phyloP scores from a whole-genome alignment of 768 basidiomycete species.

The Psilocybe subaeruginosa region DNA sequence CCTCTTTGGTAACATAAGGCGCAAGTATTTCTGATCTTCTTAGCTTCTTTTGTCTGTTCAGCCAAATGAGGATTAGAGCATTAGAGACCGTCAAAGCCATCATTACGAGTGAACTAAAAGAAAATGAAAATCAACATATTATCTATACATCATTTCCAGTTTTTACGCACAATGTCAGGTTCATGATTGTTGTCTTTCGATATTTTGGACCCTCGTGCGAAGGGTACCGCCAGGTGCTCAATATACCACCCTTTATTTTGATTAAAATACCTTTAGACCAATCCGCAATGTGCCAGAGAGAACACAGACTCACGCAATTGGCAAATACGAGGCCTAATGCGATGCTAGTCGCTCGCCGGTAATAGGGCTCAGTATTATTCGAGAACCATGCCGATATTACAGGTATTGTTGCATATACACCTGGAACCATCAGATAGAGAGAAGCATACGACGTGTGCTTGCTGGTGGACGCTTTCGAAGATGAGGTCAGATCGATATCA shows the following conservation, averaged over 20 bases:
- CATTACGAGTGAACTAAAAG: slow-evolving; percentile 25
- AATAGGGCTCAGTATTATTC: slow-evolving; percentile 41
- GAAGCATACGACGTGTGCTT: slow-evolving; percentile 34
- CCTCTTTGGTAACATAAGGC: slow-evolving; percentile 29
- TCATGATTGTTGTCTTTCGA: slow-evolving; percentile 37
- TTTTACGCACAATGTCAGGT: slow-evolving; percentile 35
- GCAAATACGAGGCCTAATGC: slow-evolving; percentile 36
- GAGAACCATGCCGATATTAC: slow-evolving; percentile 37
- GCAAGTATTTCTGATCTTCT: slow-evolving; percentile 29
- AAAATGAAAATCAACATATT: background rate
- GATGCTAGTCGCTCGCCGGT: slow-evolving; percentile 37
- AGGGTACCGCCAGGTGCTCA: slow-evolving; percentile 44
- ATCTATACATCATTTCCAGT: background rate
- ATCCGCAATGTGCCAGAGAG: background rate
- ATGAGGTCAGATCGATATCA: background rate
- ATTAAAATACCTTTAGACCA: background rate
- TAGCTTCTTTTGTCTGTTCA: slow-evolving; percentile 27
- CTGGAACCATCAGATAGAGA: slow-evolving; percentile 37
- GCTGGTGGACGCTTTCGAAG: slow-evolving; percentile 20
- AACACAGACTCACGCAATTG: slow-evolving; percentile 29
- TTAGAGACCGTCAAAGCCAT: slow-evolving; percentile 27
- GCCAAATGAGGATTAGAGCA: slow-evolving; percentile 25
- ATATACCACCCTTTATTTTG: slow-evolving; percentile 34
- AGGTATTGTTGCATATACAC: slow-evolving; percentile 33
- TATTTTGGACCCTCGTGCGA: slow-evolving; percentile 38